Percentiles rank a stretch among this genome's conserved stretches.
Conservation (phyloP, 768 basidiomycete species). For the Botryobasidium botryosum region DNA sequence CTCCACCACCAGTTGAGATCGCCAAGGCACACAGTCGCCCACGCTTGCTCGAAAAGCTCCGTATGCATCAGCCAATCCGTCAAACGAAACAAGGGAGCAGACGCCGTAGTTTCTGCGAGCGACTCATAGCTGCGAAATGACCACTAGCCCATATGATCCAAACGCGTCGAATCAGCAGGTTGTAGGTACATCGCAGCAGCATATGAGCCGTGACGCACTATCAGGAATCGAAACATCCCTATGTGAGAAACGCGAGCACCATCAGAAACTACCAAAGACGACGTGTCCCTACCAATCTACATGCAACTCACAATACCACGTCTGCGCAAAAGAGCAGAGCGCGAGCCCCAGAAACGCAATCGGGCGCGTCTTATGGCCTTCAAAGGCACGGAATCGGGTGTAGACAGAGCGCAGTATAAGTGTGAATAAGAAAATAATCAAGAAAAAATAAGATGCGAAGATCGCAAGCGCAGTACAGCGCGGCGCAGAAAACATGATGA, state of each 20-base stretch:
- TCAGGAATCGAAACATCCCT: slow-evolving; percentile 34
- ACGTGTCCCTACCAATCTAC: too few relatives aligned
- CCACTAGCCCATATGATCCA: slow-evolving; percentile 25
- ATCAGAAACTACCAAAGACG: not conserved
- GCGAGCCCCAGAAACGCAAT: too few relatives aligned
- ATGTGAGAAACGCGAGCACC: not conserved
- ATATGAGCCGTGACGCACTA: slow-evolving; percentile 16
- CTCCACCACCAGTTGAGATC: slow-evolving; percentile 53
- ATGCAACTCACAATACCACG: slow-evolving; percentile 33
- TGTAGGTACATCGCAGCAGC: not conserved
- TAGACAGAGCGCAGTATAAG: too few relatives aligned
- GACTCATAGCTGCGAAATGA: slow-evolving; percentile 33
- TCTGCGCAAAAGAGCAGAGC: slow-evolving; percentile 24
- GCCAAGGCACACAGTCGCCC: slow-evolving; percentile 28
- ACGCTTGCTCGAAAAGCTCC: slow-evolving; percentile 43
- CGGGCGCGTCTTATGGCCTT: too few relatives aligned
- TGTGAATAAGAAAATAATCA: too few relatives aligned
- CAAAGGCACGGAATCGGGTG: too few relatives aligned
- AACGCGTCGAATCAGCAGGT: not conserved
- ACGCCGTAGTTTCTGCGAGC: slow-evolving; percentile 4
- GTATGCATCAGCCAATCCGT: slow-evolving; percentile 38
- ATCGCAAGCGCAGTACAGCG: too few relatives aligned
- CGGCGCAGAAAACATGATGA: too few relatives aligned
- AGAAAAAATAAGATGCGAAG: too few relatives aligned
- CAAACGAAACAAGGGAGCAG: slow-evolving; percentile 20